phyloP scores from a whole-genome alignment of 768 basidiomycete genomes.

The Exidia glandulosa region DNA sequence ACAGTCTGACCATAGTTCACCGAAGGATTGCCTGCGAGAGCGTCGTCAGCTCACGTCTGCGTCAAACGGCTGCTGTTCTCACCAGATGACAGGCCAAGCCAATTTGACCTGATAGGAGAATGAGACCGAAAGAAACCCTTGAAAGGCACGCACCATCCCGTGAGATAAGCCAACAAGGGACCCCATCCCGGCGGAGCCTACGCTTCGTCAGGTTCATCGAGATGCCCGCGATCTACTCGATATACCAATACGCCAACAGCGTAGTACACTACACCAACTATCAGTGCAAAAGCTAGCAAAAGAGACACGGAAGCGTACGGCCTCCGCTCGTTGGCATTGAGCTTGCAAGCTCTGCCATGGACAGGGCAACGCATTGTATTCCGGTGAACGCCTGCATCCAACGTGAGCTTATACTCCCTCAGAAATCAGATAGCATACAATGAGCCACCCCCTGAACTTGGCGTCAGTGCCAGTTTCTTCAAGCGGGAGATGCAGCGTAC shows the following conservation, averaged over 20 bases:
- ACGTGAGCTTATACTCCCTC: neutral
- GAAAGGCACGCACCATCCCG: conserved; percentile 3
- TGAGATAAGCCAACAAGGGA: conserved; percentile 3
- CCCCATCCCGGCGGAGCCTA: conserved; percentile 5
- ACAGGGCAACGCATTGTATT: conserved; percentile 4
- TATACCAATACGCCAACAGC: neutral
- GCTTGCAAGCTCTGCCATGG: conserved; percentile 5
- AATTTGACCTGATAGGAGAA: neutral
- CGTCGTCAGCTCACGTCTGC: neutral
- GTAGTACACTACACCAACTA: neutral
- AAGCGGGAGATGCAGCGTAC: neutral
- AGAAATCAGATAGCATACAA: neutral
- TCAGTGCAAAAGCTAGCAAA: neutral
- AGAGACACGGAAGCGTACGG: neutral
- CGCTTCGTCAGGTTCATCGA: neutral
- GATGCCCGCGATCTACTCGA: neutral
- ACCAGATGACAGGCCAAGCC: neutral
- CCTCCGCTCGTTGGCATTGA: conserved; percentile 7
- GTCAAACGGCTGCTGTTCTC: neutral
- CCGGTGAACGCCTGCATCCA: conserved; percentile 3
- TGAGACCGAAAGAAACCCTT: conserved; percentile 2
- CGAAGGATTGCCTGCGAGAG: conserved; percentile 2
- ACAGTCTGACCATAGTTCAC: conserved; percentile 1
- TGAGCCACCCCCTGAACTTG: neutral
- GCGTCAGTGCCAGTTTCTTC: neutral